phyloP scores from a whole-genome alignment of 2,329 filamentous ascomycete genomes.

The Phaeosphaeria sp. region DNA sequence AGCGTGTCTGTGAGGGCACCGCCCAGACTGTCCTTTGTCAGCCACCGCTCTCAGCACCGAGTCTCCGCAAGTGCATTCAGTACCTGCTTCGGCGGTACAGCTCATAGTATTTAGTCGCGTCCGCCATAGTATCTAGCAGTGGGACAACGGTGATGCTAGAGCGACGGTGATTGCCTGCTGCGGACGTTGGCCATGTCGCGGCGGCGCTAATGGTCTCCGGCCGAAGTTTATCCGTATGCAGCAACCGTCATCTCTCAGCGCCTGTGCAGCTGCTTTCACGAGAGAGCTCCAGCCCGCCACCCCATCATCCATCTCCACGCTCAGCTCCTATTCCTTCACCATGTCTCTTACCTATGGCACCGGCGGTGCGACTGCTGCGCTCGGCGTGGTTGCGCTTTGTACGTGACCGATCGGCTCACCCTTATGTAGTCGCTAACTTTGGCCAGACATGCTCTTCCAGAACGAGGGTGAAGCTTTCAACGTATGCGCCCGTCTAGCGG shows the following conservation, averaged over 20 bases:
- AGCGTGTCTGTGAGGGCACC: constrained; percentile 93
- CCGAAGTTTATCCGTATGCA: constrained; percentile 11
- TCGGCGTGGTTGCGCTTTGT: constrained; percentile 81
- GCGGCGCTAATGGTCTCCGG: constrained; percentile 12
- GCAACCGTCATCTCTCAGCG: constrained; percentile 32
- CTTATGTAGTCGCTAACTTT: constrained; percentile 40
- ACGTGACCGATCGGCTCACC: constrained; percentile 50
- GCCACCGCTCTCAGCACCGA: constrained; percentile 15
- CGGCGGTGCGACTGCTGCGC: constrained; percentile 70
- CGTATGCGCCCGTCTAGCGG: constrained; percentile 58
- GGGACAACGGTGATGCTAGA: constrained; percentile 18
- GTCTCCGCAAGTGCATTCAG: constrained; percentile 24
- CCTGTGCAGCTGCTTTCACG: constrained; percentile 19
- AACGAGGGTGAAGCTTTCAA: constrained; percentile 96
- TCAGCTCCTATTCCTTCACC: constrained; percentile 30
- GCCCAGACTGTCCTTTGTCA: constrained; percentile 73
- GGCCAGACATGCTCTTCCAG: constrained; percentile 95
- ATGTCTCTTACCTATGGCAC: constrained; percentile 79
- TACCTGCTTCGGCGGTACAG: constrained; percentile 99
- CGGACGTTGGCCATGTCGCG: constrained; percentile 18
- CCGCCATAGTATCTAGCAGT: constrained; percentile 36
- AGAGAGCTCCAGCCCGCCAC: constrained; percentile 36
- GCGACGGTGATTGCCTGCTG: constrained; percentile 18
- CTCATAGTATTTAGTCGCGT: constrained; percentile 76
- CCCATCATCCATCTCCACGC: constrained; percentile 30